Percentiles rank a stretch among this genome's conserved stretches.
phyloP scores from a whole-genome alignment of 345 rosid genomes.

The Populus pruinosa region DNA sequence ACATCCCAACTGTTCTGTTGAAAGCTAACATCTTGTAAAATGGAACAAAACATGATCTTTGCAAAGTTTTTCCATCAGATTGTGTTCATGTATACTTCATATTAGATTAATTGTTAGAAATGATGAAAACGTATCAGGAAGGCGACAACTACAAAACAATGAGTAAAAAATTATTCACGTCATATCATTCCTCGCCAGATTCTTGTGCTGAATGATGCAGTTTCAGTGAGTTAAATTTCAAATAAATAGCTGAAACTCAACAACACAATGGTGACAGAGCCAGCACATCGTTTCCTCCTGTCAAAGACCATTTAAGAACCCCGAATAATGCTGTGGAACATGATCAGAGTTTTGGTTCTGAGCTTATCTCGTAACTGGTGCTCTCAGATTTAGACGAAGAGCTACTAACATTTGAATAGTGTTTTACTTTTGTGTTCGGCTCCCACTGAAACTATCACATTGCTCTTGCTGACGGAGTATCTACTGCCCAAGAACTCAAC shows the following conservation, averaged over 20 bases:
- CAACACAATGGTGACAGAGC: background rate
- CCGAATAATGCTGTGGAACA: background rate
- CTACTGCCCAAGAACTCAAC: no score
- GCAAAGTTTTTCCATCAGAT: no score
- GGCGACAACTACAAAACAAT: no score
- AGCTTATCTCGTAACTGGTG: background rate
- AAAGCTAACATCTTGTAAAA: no score
- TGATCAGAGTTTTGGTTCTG: background rate
- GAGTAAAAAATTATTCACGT: background rate
- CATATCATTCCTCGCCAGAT: background rate
- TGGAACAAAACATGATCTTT: no score
- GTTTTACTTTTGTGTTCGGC: slow-evolving; percentile 32
- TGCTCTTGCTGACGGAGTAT: no score
- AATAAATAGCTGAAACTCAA: background rate
- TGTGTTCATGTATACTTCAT: no score
- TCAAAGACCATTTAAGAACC: background rate
- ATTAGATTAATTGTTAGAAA: no score
- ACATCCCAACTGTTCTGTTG: no score
- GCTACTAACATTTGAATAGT: slow-evolving; percentile 13
- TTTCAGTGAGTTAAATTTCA: background rate
- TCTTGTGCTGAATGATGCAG: background rate
- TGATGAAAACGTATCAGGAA: no score
- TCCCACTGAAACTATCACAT: no score
- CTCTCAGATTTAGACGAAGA: slow-evolving; percentile 23
- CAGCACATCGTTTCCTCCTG: background rate